Evolutionary conservation across 176 grass and related monocot species (phyloP).

Genomic region (Musa schizocarpa): DNA sequence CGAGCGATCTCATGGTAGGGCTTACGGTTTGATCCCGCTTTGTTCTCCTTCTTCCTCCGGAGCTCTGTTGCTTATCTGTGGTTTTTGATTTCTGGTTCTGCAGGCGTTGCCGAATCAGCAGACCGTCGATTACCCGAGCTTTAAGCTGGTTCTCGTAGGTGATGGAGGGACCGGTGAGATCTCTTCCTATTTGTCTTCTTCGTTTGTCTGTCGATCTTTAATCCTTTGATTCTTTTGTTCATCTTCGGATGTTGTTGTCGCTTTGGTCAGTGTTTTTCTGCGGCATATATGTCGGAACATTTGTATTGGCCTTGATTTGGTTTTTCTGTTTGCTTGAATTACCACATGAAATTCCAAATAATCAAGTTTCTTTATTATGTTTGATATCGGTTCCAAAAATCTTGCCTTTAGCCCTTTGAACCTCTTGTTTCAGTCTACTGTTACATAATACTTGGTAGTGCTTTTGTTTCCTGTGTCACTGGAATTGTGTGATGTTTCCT

Average conservation of each 20-base stretch:
- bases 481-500: no score
- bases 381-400: neutral
- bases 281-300: no score
- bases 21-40: neutral
- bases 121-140: neutral
- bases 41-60: neutral
- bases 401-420: neutral
- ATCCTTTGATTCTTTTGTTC: neutral
- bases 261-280: no score
- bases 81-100: neutral
- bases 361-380: neutral
- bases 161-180: neutral
- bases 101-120: slow-evolving; percentile 3
- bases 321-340: no score
- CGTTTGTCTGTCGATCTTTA: neutral
- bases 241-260: no score
- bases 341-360: neutral
- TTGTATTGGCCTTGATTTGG: no score
- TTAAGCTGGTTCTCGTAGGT: neutral
- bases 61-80: neutral
- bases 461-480: no score
- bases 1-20: neutral
- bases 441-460: neutral
- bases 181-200: neutral
- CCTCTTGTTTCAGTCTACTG: neutral